Base-by-base conservation (phyloP, 768 basidiomycete species). In the Mycena floridula region DNA sequence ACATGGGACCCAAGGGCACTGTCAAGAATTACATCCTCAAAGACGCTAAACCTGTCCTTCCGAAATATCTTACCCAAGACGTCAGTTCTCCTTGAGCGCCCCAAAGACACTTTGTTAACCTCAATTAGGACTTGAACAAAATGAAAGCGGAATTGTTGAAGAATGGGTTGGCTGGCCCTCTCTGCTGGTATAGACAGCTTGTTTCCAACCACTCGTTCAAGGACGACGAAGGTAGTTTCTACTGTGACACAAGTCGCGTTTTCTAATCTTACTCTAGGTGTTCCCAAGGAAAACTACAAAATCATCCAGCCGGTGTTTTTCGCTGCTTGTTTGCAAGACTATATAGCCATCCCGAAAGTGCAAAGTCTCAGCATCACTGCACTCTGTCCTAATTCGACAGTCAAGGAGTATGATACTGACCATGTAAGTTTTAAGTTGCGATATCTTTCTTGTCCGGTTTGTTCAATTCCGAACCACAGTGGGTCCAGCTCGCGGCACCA, bases 181-280 rank as follows among this genome's bases (percentile, higher is more conserved):
- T 64, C 6, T 54, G 54, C 43, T 72, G 65, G 63, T 70, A 69
- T 52, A 65, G 58, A 41, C 46, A 51, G 9, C n/a, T 62, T 47
- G 57, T 57, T 16, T 45, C 32, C 3, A 57, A 54, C 2, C 36
- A 58, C n/a, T 55, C 57, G 18, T 25, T 41, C 13, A 65, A 64
- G 26, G 70, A 71, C 25, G 53, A 56, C n/a, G 55, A 63, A 47
- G 41, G 69, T n/a, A n/a, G n/a, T n/a, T n/a, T n/a, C n/a, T n/a
- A n/a, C n/a, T n/a, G n/a, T n/a, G n/a, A n/a, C n/a, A n/a, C n/a
- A n/a, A n/a, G n/a, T n/a, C n/a, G n/a, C n/a, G n/a, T n/a, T n/a
- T n/a, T n/a, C n/a, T n/a, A n/a, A n/a, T n/a, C n/a, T n/a, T n/a
- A n/a, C n/a, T n/a, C n/a, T n/a, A n/a, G n/a, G n/a, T 4, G 52